Conservation (phyloP, 345 rosid genomes). For the Aquilaria malaccensis region DNA sequence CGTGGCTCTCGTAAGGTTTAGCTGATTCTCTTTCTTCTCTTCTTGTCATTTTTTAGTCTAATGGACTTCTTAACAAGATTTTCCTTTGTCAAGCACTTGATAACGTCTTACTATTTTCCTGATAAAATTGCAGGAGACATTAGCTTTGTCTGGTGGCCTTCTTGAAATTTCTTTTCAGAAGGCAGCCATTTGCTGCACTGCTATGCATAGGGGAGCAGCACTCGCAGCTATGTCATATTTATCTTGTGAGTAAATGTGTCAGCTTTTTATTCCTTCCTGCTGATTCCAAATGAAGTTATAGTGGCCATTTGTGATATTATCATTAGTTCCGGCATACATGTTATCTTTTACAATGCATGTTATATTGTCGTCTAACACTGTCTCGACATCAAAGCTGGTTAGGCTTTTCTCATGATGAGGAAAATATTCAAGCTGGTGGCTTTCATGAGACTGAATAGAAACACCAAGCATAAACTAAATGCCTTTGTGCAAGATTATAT, state of each 20-base stretch:
- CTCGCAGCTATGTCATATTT: constrained; percentile 93
- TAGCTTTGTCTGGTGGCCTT: constrained; percentile 67
- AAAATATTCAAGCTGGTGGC: too few relatives aligned
- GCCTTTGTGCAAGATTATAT: too few relatives aligned
- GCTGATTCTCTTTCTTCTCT: constrained; percentile 11
- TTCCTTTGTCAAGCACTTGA: constrained; percentile 2
- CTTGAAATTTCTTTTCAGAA: constrained; percentile 91
- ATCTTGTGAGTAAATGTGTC: constrained; percentile 49
- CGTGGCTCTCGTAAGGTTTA: constrained; percentile 73
- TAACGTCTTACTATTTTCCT: constrained; percentile 2
- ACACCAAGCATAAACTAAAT: too few relatives aligned
- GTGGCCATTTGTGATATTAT: too few relatives aligned
- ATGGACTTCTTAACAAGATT: constrained; percentile 2
- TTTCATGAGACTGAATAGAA: too few relatives aligned
- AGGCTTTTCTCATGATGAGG: too few relatives aligned
- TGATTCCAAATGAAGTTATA: neutral
- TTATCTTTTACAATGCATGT: too few relatives aligned
- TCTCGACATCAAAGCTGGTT: too few relatives aligned
- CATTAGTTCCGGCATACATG: too few relatives aligned
- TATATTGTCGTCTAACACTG: too few relatives aligned
- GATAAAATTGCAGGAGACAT: constrained; percentile 49
- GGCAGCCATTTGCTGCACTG: constrained; percentile 96
- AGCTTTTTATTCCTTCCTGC: neutral
- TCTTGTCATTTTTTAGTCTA: neutral
- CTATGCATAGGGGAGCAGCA: constrained; percentile 99